These are phyloP conservation scores for Aspergillaceae sp. DNA, from an alignment of 2,329 filamentous ascomycete genomes.

Conservation along the genomic window DNA sequence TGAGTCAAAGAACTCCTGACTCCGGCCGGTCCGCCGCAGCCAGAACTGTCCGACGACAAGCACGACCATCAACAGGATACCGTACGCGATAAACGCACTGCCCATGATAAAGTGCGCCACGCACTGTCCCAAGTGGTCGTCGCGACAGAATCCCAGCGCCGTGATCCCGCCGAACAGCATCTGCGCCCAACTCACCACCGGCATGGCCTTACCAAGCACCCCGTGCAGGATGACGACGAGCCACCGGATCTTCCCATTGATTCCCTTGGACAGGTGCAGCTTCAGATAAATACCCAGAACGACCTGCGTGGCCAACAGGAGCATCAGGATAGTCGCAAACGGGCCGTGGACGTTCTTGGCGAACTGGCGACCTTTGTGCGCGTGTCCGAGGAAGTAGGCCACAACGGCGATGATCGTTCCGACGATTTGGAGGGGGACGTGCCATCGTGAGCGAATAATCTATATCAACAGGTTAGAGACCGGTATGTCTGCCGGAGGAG, in stretches of 20 bases:
- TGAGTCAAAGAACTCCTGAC: conserved; percentile 95
- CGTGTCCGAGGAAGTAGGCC: conserved; percentile 85
- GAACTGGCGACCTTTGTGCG: conserved; percentile 84
- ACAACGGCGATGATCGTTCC: conserved; percentile 68
- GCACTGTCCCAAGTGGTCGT: conserved; percentile 85
- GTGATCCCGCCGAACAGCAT: conserved; percentile 96
- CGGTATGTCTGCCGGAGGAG: not conserved
- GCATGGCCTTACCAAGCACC: conserved; percentile 77
- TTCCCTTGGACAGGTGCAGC: conserved; percentile 76
- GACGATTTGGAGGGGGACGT: conserved; percentile 76
- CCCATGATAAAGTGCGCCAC: conserved; percentile 98
- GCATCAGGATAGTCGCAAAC: conserved; percentile 73
- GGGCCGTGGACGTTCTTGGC: conserved; percentile 67
- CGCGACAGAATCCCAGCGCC: conserved; percentile 82
- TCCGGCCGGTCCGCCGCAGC: conserved; percentile 71
- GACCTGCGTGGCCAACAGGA: conserved; percentile 69
- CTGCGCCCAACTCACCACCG: conserved; percentile 79
- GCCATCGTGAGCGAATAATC: conserved; percentile 86
- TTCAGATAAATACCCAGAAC: conserved; percentile 77
- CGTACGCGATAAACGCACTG: conserved; percentile 89
- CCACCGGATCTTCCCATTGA: conserved; percentile 68
- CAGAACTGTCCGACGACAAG: conserved; percentile 82
- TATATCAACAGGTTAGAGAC: conserved; percentile 27
- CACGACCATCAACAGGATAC: conserved; percentile 74
- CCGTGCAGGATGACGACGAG: conserved; percentile 66